Base-by-base conservation (phyloP, 2,329 filamentous ascomycete genomes). In the Aureobasidium sp. region DNA sequence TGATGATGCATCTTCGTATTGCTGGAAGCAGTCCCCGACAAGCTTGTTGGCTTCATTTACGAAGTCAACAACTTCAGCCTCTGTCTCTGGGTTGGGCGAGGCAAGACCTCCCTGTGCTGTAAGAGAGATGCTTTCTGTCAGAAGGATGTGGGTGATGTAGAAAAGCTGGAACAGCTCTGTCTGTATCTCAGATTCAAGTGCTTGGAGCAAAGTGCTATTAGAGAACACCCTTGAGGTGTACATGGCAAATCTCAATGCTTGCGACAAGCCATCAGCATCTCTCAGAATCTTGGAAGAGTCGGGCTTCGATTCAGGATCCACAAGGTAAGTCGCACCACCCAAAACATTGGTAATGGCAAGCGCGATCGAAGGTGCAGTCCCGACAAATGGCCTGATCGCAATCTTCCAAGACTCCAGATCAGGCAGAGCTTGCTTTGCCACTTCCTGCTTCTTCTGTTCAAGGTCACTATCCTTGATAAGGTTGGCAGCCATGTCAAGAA, bases 301-400 rank as follows among this genome's bases (percentile, higher is more conserved):
- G 3, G 45, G 25, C 22, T 34, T 37, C 14, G 25, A 31, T 5
- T 62, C 47, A 17, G 51, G 31, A 15, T 76, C 71, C 0, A 88
- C 79, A 3, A 96, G 75, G 66, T 88, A 86, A 6, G 89, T 82
- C 0, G 84, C 84, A 3, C 90, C 90, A 0, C 84, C 85, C 7
- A 96, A 77, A 27, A 81, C 81, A 69, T 86, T 92, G 2, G 87
- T 90, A 5, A 96, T 83, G 0, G 90, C 84, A 3, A 96, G 75
- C 0, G 90, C 86, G 5, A 83, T 78, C 64, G 84, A 83, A 2
- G 86, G 81, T 1, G 76, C 68, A 1, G 74, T 70, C 34, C 78
- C 72, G 6, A 89, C 73, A 62, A 91, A 81, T 1, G 75, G 76
- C 0, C 72, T 69, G 2, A 96, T 73, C 15, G 88, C 82, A 15